A percentile compares a stretch with the other conserved stretches of the same genome.
These are phyloP conservation scores for Globisporangium sylvaticum DNA, from an alignment of 352 stramenopile species.

Conservation along the genomic window DNA sequence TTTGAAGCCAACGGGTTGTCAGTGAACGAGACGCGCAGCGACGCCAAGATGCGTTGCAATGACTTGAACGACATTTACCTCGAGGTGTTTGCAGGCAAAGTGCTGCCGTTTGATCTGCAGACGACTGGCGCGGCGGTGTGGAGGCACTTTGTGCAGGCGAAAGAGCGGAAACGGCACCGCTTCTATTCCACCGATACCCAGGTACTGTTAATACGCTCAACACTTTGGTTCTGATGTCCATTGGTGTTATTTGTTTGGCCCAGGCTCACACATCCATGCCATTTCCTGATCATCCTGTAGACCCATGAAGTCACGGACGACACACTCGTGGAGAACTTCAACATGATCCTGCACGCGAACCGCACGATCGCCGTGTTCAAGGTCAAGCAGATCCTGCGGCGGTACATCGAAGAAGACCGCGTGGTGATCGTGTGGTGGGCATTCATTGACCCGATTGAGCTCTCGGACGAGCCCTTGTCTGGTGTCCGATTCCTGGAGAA, in stretches of 20 bases:
- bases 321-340: slow-evolving; percentile 55
- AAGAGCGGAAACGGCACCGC: slow-evolving; percentile 1
- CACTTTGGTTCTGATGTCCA: not conserved
- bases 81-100: slow-evolving; percentile 31
- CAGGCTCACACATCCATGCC: not conserved
- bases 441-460: slow-evolving; percentile 51
- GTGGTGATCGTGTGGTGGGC: slow-evolving; percentile 54
- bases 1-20: not conserved
- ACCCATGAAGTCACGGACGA: slow-evolving; percentile 24
- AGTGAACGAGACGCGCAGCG: not conserved
- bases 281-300: not conserved
- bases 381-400: slow-evolving; percentile 47
- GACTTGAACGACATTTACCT: slow-evolving; percentile 26
- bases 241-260: not conserved
- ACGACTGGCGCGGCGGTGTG: slow-evolving; percentile 30
- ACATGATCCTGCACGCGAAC: slow-evolving; percentile 47
- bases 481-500: slow-evolving; percentile 53
- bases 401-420: slow-evolving; percentile 39
- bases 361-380: slow-evolving; percentile 42
- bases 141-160: slow-evolving; percentile 27
- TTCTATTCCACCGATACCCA: not conserved
- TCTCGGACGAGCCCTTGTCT: slow-evolving; percentile 30
- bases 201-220: not conserved
- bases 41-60: not conserved
- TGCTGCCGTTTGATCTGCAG: slow-evolving; percentile 36